Conservation (phyloP, 106 monocot genomes). For the Apostasia shenzhenica region DNA sequence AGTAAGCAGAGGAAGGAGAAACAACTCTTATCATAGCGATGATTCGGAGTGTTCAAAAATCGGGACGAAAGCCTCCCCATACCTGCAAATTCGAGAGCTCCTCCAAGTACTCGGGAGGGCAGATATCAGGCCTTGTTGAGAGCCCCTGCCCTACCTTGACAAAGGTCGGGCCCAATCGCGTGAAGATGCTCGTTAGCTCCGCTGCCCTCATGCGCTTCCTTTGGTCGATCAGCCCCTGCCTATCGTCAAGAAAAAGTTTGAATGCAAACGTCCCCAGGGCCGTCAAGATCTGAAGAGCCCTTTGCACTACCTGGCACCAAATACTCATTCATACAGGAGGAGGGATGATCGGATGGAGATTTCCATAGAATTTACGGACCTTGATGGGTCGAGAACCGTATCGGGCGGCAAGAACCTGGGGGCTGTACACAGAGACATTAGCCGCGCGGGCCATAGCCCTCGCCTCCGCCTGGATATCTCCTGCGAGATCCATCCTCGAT, state of each 20-base stretch:
- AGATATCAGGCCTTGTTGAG: conserved; percentile 94
- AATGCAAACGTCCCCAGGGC: conserved; percentile 54
- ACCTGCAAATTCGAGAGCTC: conserved; percentile 96
- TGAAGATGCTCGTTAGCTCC: conserved; percentile 57
- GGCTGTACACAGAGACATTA: conserved; percentile 52
- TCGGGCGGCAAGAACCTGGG: conserved; percentile 48
- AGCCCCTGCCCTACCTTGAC: conserved; percentile 99
- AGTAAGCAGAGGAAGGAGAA: too few species aligned
- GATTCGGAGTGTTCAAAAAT: too few species aligned
- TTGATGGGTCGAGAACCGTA: conserved; percentile 71
- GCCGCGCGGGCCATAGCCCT: conserved; percentile 71
- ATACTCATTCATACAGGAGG: not conserved
- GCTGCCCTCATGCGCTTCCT: conserved; percentile 56
- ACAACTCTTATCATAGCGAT: too few species aligned
- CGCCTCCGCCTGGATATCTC: conserved; percentile 79
- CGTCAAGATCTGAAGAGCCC: conserved; percentile 60
- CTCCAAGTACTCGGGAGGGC: conserved; percentile 91
- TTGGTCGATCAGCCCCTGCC: conserved; percentile 36
- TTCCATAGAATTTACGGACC: conserved; percentile 19
- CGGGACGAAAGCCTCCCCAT: not conserved
- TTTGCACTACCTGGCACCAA: conserved; percentile 30
- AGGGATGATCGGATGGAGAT: not conserved
- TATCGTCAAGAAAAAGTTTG: conserved; percentile 57
- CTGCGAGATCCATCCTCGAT: conserved; percentile 27
- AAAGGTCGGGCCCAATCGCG: conserved; percentile 81